Conservation (phyloP, 2,329 filamentous ascomycete genomes). For the Endoconidiophora polonica region DNA sequence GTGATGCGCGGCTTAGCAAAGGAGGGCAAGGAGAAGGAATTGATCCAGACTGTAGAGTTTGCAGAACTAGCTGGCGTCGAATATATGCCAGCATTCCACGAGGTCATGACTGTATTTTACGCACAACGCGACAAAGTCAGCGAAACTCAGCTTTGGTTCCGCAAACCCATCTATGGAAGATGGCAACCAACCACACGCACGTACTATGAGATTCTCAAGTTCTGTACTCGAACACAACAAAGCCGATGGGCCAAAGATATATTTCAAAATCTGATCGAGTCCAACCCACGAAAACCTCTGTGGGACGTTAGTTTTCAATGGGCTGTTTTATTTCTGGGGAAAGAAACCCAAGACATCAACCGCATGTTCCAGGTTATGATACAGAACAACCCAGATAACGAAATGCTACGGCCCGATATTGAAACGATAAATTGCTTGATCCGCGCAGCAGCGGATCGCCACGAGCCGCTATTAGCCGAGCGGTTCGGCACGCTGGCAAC, state of each 20-base stretch:
- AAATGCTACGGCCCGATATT: slow-evolving; percentile 41
- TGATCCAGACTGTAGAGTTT: slow-evolving; percentile 37
- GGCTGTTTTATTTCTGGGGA: slow-evolving; percentile 52
- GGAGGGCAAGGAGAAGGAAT: slow-evolving; percentile 40
- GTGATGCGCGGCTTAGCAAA: slow-evolving; percentile 45
- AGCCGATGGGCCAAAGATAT: slow-evolving; percentile 44
- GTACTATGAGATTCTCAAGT: slow-evolving; percentile 39
- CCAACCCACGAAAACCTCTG: slow-evolving; percentile 32
- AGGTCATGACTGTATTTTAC: slow-evolving; percentile 45
- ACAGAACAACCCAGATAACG: slow-evolving; percentile 28
- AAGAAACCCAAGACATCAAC: slow-evolving; percentile 53
- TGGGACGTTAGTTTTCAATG: slow-evolving; percentile 64
- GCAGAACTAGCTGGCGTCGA: slow-evolving; percentile 30
- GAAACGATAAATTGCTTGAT: slow-evolving; percentile 64
- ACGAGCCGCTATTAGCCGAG: slow-evolving; percentile 56
- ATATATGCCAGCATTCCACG: slow-evolving; percentile 30
- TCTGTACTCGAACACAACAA: slow-evolving; percentile 42
- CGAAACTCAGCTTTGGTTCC: slow-evolving; percentile 53
- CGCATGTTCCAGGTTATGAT: slow-evolving; percentile 55
- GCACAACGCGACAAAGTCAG: slow-evolving; percentile 37
- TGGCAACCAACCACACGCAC: slow-evolving; percentile 27
- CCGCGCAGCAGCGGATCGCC: slow-evolving; percentile 49
- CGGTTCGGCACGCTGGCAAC: slow-evolving; percentile 52
- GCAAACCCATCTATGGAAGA: slow-evolving; percentile 30
- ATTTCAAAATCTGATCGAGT: slow-evolving; percentile 35